These are phyloP conservation scores for Plectosphaerella sp. DNA, from an alignment of 2,329 filamentous ascomycete genomes.

Conservation along the genomic window DNA sequence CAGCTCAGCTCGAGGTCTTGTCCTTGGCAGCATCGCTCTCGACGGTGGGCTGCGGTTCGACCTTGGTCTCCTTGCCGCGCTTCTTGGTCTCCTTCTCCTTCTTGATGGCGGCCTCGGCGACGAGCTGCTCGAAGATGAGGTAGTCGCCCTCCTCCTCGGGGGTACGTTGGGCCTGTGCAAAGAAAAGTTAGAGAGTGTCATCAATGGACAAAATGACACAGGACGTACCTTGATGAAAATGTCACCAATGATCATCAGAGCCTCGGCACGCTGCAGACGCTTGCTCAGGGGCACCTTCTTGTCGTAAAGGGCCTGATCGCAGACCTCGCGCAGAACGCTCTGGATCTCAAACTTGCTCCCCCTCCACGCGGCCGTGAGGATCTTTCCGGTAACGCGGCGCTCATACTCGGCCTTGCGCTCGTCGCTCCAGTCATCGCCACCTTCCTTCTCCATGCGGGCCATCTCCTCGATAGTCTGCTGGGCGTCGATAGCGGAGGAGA, in stretches of 20 bases:
- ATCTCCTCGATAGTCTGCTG: slow-evolving; percentile 99
- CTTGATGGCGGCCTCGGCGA: slow-evolving; percentile 93
- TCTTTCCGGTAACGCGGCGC: slow-evolving; percentile 94
- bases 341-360: slow-evolving; percentile 98
- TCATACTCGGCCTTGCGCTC: slow-evolving; percentile 96
- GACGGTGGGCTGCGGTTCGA: slow-evolving; percentile 32
- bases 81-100: slow-evolving; percentile 81
- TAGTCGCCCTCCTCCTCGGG: slow-evolving; percentile 97
- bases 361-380: slow-evolving; percentile 92
- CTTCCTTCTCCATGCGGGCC: slow-evolving; percentile 90
- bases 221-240: slow-evolving; percentile 75
- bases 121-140: slow-evolving; percentile 97
- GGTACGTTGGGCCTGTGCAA: slow-evolving; percentile 70
- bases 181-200: slow-evolving; percentile 13
- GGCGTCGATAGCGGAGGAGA: slow-evolving; percentile 91
- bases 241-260: slow-evolving; percentile 81
- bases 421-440: slow-evolving; percentile 96
- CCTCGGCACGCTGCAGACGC: slow-evolving; percentile 85
- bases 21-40: slow-evolving; percentile 18
- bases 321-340: slow-evolving; percentile 90
- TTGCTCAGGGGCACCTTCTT: slow-evolving; percentile 78
- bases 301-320: slow-evolving; percentile 78
- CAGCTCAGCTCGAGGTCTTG: slow-evolving; percentile 2
- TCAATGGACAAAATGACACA: neutral
- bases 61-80: slow-evolving; percentile 54